Conservation (phyloP, 2,329 filamentous ascomycete species). For the Dactylellina sp. region DNA sequence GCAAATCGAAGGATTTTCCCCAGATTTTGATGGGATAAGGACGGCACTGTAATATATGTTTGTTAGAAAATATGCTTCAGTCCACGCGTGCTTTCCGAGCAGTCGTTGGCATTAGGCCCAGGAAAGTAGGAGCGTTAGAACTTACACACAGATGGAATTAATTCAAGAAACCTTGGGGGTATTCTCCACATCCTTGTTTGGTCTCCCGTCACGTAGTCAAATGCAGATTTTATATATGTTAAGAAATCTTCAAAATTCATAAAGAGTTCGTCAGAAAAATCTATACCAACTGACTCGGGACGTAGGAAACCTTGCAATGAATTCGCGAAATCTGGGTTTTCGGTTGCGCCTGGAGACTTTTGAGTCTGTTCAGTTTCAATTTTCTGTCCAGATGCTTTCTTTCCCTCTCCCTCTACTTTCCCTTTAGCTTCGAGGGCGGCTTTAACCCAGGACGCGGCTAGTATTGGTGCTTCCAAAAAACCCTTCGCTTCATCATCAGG, state of each 20-base stretch:
- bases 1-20: neutral
- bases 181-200: neutral
- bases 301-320: neutral
- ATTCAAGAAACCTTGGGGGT: neutral
- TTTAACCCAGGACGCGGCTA: neutral
- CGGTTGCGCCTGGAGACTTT: too few relatives aligned
- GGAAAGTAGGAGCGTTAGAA: neutral
- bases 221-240: neutral
- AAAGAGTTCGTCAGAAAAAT: neutral
- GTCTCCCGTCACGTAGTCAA: neutral
- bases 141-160: neutral
- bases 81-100: too few relatives aligned
- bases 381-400: neutral
- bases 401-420: neutral
- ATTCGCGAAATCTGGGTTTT: too few relatives aligned
- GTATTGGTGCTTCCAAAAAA: neutral
- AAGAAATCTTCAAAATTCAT: too few relatives aligned
- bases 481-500: neutral
- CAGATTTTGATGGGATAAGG: neutral
- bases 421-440: neutral
- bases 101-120: too few relatives aligned
- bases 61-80: neutral
- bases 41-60: neutral
- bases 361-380: too few relatives aligned
- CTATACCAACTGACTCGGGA: too few relatives aligned